A percentile compares a stretch with the other conserved stretches of the same genome.
Evolutionary conservation across 768 basidiomycete species (phyloP).

Genomic region (Lactifluus hygrophoroides): DNA sequence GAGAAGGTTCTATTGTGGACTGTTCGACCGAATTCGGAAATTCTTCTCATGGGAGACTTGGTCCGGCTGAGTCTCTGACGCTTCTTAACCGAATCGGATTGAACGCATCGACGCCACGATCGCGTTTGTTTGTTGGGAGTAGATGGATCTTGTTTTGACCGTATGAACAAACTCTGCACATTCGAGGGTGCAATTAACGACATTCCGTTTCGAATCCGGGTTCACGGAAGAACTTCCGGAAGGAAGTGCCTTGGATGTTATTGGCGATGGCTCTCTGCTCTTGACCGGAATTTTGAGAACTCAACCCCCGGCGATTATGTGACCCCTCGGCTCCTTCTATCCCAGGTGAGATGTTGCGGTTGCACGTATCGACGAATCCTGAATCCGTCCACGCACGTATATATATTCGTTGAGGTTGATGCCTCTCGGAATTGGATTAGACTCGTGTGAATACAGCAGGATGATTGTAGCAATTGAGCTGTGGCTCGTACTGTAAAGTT

Average conservation of each 20-base stretch:
- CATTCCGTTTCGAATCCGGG: constrained; percentile 2
- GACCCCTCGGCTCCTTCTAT: constrained; percentile 1
- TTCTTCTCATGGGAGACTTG: constrained; percentile 5
- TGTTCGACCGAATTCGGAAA: constrained; percentile 3
- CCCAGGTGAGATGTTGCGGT: background rate
- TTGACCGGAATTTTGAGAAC: background rate
- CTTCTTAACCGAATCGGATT: constrained; percentile 10
- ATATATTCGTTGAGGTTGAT: constrained; percentile 1
- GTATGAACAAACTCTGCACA: background rate
- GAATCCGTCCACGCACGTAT: background rate
- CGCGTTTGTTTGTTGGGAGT: background rate
- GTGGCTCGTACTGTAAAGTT: constrained; percentile 13
- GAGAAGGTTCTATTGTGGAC: background rate
- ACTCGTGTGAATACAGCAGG: constrained; percentile 6
- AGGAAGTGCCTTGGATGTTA: background rate
- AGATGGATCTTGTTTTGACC: constrained; percentile 5
- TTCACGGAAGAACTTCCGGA: background rate
- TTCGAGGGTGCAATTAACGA: background rate
- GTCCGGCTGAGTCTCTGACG: constrained; percentile 5
- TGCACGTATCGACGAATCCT: background rate
- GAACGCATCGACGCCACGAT: constrained; percentile 1
- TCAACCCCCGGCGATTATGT: background rate
- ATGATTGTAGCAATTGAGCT: constrained; percentile 4
- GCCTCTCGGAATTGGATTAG: background rate
- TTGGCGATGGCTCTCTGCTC: no score